phyloP scores from a whole-genome alignment of 495 filamentous ascomycete genomes.

The Tuber umbilicatum region DNA sequence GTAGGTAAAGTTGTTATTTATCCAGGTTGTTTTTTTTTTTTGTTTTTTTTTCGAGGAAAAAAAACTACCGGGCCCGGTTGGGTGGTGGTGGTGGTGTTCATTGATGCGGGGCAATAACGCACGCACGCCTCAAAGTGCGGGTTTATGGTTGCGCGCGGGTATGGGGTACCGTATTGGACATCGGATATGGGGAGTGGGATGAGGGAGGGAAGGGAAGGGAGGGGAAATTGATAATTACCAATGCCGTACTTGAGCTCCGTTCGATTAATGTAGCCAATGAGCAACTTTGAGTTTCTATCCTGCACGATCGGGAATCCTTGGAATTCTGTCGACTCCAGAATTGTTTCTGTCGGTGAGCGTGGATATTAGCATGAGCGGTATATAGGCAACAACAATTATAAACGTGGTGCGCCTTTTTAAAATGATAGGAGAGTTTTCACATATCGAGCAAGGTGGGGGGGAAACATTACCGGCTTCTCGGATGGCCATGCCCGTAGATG shows the following conservation, averaged over 20 bases:
- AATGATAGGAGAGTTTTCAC: neutral
- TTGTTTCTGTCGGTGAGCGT: slow-evolving; percentile 48
- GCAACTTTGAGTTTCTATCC: slow-evolving; percentile 58
- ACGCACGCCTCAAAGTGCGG: neutral
- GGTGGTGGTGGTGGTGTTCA: neutral
- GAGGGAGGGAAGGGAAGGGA: slow-evolving; percentile 22
- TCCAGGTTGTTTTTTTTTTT: slow-evolving; percentile 17
- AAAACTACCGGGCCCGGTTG: neutral
- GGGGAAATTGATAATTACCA: slow-evolving; percentile 38
- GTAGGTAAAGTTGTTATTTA: neutral
- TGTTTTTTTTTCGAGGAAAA: slow-evolving; percentile 27
- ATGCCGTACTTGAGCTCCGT: slow-evolving; percentile 93
- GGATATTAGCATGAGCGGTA: neutral
- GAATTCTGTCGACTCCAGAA: slow-evolving; percentile 73
- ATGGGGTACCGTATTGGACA: neutral
- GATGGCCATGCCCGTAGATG: slow-evolving; percentile 66
- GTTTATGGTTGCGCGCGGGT: neutral
- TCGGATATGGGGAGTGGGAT: slow-evolving; percentile 5
- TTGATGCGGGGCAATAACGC: neutral
- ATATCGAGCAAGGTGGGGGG: neutral
- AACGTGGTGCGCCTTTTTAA: slow-evolving; percentile 1
- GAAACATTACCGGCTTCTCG: slow-evolving; percentile 50
- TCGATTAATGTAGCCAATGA: slow-evolving; percentile 90
- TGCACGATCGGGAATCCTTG: slow-evolving; percentile 94
- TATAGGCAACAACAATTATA: neutral